Evolutionary conservation across 2,329 filamentous ascomycete genomes (phyloP), one percentile per base, ranked within the genome.

Genomic region (Penicillium sp.): DNA sequence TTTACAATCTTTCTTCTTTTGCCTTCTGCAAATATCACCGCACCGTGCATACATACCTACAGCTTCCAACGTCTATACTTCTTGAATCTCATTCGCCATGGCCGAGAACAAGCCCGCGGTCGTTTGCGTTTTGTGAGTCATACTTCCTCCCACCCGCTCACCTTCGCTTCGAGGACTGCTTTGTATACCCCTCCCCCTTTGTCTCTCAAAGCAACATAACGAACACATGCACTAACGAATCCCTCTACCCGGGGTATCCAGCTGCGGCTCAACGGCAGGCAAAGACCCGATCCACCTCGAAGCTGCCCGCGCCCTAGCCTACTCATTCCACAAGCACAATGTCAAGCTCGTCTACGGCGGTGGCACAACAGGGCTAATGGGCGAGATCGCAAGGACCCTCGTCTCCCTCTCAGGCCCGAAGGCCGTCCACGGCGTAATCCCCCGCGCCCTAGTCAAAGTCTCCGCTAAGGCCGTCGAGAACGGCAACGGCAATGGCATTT

Each of bases 331-430:
- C 73, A 83, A 84, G 53, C 84, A 90, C 71, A 88, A 91, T 74
- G 92, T 96, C 70, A 84, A 86, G 10, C 86, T 99, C 45, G 92
- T 98, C 65, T 99, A 98, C 77, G 95, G 95, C 67, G 95, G 95
- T 67, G 95, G 95, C 71, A 98, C 94, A 2, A 87, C 92, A 39
- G 95, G 95, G 10, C 84, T 99, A 48, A 99, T 99, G 95, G 95
- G 95, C 72, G 92, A 97, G 74, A 78, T 98, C 11, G 92, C 95
- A 48, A 89, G 89, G 69, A 93, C 91, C 0, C 87, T 99, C 31
- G 92, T 96, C 67, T 83, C 89, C 0, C 86, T 97, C 63, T 88
- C 88, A 5, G 94, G 95, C 2, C 91, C 93, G 0, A 76, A 87
- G 53, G 80, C 89, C 12, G 95, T 98, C 15, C 94, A 97, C 79